Percentiles rank a stretch among this genome's conserved stretches.
These are phyloP conservation scores for Hericium alpestre DNA, from an alignment of 768 basidiomycete genomes.

Conservation along the genomic window DNA sequence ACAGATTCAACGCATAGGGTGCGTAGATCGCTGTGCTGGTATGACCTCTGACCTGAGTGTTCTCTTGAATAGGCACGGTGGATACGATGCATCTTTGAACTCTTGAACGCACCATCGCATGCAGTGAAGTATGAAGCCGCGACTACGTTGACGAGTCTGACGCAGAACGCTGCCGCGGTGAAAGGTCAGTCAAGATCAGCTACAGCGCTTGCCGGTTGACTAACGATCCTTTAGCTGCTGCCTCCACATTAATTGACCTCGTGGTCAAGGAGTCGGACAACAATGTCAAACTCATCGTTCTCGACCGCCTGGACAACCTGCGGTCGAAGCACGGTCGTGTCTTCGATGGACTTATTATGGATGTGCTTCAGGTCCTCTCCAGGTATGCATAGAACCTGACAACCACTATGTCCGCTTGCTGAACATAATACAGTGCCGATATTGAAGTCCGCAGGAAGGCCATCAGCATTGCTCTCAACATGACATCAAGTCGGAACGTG, in stretches of 20 bases:
- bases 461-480: constrained; percentile 76
- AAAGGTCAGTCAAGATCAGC: constrained; percentile 53
- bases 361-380: constrained; percentile 82
- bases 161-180: constrained; percentile 90
- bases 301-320: constrained; percentile 79
- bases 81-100: constrained; percentile 87
- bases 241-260: constrained; percentile 77
- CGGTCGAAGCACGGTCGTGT: constrained; percentile 81
- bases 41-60: background rate
- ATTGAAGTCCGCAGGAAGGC: constrained; percentile 96
- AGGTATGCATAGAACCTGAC: constrained; percentile 36
- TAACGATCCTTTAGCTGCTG: constrained; percentile 51
- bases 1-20: constrained; percentile 76
- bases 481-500: constrained; percentile 90
- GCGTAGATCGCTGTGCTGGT: constrained; percentile 20
- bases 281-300: constrained; percentile 95
- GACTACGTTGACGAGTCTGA: constrained; percentile 84
- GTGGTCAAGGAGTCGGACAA: constrained; percentile 96
- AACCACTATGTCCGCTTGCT: background rate
- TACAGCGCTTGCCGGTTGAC: background rate
- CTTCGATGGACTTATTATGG: constrained; percentile 88
- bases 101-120: constrained; percentile 80
- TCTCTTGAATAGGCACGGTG: constrained; percentile 59
- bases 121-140: constrained; percentile 98
- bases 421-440: constrained; percentile 51